A percentile compares a stretch with the other conserved stretches of the same genome.
These are phyloP conservation scores for Dothistroma septosporum DNA, from an alignment of 2,329 filamentous ascomycete genomes.

Conservation along the genomic window DNA sequence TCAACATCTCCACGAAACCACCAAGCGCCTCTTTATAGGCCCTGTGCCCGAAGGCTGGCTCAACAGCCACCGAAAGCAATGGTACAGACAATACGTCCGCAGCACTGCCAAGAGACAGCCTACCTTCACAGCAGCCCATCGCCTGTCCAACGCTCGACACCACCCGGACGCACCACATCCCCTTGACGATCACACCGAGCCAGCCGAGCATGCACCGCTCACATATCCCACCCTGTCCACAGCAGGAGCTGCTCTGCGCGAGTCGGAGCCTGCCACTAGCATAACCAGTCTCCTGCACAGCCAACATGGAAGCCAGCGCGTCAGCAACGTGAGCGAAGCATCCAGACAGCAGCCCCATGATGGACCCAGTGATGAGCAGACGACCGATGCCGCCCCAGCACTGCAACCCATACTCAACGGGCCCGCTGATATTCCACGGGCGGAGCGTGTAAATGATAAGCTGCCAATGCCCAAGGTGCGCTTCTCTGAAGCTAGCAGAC, in stretches of 20 bases:
- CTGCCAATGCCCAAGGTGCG: constrained; percentile 23
- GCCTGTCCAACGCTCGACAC: constrained; percentile 7
- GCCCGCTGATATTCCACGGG: constrained; percentile 7
- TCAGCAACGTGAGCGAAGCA: constrained; percentile 10
- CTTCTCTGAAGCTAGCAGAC: constrained; percentile 31
- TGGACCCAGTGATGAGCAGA: constrained; percentile 4
- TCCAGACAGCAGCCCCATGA: neutral
- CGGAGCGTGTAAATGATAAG: constrained; percentile 19
- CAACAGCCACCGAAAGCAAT: constrained; percentile 58
- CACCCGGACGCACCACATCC: neutral
- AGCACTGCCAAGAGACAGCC: constrained; percentile 27
- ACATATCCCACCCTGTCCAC: constrained; percentile 7
- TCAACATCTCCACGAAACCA: constrained; percentile 59
- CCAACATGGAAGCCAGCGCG: constrained; percentile 15
- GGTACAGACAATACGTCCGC: constrained; percentile 54
- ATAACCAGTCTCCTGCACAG: constrained; percentile 29
- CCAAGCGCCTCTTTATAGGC: constrained; percentile 60
- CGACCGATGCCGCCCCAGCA: constrained; percentile 7
- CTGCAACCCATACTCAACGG: constrained; percentile 13
- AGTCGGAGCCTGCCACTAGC: constrained; percentile 20
- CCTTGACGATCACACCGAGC: neutral
- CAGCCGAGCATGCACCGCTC: neutral
- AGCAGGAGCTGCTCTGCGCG: constrained; percentile 5
- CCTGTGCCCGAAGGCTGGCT: constrained; percentile 64
- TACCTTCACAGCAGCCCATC: constrained; percentile 30